A percentile compares a stretch with the other conserved stretches of the same genome.
phyloP scores from a whole-genome alignment of 768 basidiomycete genomes.

The Scleroderma bovista region DNA sequence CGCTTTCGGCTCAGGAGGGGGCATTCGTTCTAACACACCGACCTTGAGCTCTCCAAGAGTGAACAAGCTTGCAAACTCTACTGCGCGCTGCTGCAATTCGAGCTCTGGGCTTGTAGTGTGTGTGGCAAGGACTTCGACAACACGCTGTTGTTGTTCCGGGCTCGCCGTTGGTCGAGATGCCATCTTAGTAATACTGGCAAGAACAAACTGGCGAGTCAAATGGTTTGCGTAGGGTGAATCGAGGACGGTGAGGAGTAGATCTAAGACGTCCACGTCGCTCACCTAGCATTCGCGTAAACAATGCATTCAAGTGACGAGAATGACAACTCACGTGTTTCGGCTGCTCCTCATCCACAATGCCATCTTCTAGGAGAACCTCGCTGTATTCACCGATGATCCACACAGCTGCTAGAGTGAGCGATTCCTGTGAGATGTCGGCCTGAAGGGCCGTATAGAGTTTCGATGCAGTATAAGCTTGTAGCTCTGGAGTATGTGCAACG shows the following conservation, averaged over 20 bases:
- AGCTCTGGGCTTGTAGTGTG: constrained; percentile 88
- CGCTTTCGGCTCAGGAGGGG: constrained; percentile 96
- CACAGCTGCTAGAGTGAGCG: constrained; percentile 84
- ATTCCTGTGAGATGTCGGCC: constrained; percentile 93
- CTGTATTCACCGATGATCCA: constrained; percentile 98
- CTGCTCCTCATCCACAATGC: constrained; percentile 73
- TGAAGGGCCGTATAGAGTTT: constrained; percentile 84
- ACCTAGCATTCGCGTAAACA: constrained; percentile 38
- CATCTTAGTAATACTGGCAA: constrained; percentile 86
- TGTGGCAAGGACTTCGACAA: constrained; percentile 68
- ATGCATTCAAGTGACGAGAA: neutral
- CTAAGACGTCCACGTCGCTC: constrained; percentile 76
- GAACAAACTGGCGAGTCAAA: constrained; percentile 86
- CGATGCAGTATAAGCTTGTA: constrained; percentile 93
- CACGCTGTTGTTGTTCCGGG: constrained; percentile 66
- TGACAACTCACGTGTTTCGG: constrained; percentile 50
- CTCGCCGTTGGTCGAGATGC: constrained; percentile 72
- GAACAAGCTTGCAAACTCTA: constrained; percentile 89
- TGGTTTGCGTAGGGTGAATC: constrained; percentile 94
- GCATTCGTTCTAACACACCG: constrained; percentile 96
- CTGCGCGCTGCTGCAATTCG: constrained; percentile 92
- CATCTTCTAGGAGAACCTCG: constrained; percentile 83
- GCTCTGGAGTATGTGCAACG: constrained; percentile 93
- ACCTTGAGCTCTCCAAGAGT: constrained; percentile 65
- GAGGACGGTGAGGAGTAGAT: constrained; percentile 80